Base-by-base conservation (phyloP, 192 early-diverging fungal species). In the Linnemannia elongata region DNA sequence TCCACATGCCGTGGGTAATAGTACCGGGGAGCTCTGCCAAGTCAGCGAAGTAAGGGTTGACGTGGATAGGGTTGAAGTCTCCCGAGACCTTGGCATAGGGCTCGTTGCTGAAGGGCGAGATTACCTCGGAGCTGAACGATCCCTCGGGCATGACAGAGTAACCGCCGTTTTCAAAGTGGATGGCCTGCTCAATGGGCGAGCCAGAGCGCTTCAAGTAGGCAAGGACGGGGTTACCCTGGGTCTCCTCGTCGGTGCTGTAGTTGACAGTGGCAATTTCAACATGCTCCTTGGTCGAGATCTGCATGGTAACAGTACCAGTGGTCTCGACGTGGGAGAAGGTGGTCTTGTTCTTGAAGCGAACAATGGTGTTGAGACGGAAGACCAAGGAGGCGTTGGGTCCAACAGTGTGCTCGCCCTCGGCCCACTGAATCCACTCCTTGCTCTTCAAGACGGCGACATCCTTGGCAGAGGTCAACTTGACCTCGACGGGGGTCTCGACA, bases 1-100 rank as follows among this genome's bases (percentile, higher is more conserved):
- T 99, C 97, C 97, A 99, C 97, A 99, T 99, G 72, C 97, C 97
- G 90, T 99, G 97, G 42, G 97, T 97, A 80, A 99, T 99, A 42
- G 97, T 97, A 72, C 96, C 97, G 38, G 97, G 97, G 66, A 99
- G 94, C 71, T 93, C 91, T 39, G 97, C 97, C 36, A 97, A 89
- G 81, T 96, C 95, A 83, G 97, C 95, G 93, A 99, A 97, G 94
- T 96, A 97, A 71, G 95, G 93, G 93, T 97, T 97, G 79, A 96
- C 96, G 92, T 99, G 97, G 88, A 99, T 99, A 66, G 97, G 97
- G 88, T 99, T 99, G 91, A 95, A 94, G 86, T 99, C 97, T 75
- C 95, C 95, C 20, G 97, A 97, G 36, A 94, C 94, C 79, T 92
- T 90, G 57, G 97, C 95, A 91, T 99, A 99, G 78, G 94, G 92